Percentiles rank a stretch among this genome's conserved stretches.
phyloP scores from a whole-genome alignment of 352 stramenopile species.

The Aphanomyces stellatus region DNA sequence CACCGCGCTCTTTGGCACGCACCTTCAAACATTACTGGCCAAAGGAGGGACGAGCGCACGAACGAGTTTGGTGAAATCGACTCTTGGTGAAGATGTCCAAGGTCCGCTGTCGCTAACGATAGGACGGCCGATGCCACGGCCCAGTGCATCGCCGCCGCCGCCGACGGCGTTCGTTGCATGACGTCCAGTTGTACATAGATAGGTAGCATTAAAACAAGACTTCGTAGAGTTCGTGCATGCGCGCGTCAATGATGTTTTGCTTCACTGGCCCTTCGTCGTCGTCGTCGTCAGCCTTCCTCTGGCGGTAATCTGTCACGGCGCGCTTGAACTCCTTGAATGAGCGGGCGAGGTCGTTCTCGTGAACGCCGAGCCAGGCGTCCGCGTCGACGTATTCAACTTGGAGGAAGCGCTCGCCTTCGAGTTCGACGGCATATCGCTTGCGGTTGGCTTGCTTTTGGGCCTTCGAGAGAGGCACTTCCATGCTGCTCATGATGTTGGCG shows the following conservation, averaged over 20 bases:
- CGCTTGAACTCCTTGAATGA: background rate
- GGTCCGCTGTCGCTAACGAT: no score
- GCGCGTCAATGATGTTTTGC: background rate
- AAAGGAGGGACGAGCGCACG: background rate
- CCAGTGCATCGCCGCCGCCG: no score
- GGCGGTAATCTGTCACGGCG: background rate
- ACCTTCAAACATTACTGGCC: background rate
- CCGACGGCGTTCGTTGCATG: background rate
- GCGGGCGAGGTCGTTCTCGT: background rate
- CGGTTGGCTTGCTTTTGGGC: background rate
- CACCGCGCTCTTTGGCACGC: background rate
- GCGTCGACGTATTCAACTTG: constrained; percentile 15
- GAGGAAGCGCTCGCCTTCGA: constrained; percentile 16
- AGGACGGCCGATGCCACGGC: no score
- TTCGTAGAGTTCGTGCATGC: background rate
- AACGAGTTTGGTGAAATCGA: no score
- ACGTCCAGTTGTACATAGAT: background rate
- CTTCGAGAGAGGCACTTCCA: background rate
- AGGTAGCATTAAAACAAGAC: background rate
- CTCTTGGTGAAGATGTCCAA: no score
- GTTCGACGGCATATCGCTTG: constrained; percentile 4
- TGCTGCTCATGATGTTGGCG: constrained; percentile 47
- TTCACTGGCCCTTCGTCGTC: background rate
- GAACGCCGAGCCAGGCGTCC: constrained; percentile 1
- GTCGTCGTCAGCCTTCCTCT: background rate